Base-by-base conservation (phyloP, 75 land plant species). In the Picea glauca region DNA sequence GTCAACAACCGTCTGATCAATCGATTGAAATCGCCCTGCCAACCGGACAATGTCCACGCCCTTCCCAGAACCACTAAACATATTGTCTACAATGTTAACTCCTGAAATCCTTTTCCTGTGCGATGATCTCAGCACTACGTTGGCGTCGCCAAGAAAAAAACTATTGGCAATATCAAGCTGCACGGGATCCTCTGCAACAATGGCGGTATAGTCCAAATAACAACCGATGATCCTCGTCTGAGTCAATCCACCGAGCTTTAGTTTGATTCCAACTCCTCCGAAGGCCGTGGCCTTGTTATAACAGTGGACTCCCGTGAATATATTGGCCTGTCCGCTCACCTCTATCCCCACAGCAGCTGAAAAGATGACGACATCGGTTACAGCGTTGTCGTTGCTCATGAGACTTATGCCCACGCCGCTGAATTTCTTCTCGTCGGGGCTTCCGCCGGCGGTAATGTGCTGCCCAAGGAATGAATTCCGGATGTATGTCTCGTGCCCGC, bases 241-340 rank as follows among this genome's bases (percentile, higher is more conserved):
- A 9, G 88, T 80, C 31, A 81, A 33, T 0, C 93, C 94, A 30
- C 96, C 90, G 13, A 87, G 61, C 67, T 76, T 78, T 35, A 93
- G 63, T 13, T 83, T 75, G 56, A 96, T 90, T 4, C 97, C 98
- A 50, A 88, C 81, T 12, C 98, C 98, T 4, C 98, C 98, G 46
- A 83, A 86, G 1, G 74, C 86, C 11, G 97, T 87, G 13, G 97
- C 98, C 79, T 96, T 96, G 82, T 96, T 96, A 72, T 96, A 96
- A 67, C 91, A 89, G 73, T 92, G 98, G 1, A 89, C 92, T 4
- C 91, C 93, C 1, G 90, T 83, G 35, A 96, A 30, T 2, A 76
- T 72, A 73, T 96, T 96, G 62, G 93, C 97, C 75, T 88, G 93
- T 2, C 98, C 97, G 35, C 80, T 75, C 3, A 96, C 74, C 4